Base-by-base conservation (phyloP, 179 eudicot genomes). In the Spinacia oleracea region DNA sequence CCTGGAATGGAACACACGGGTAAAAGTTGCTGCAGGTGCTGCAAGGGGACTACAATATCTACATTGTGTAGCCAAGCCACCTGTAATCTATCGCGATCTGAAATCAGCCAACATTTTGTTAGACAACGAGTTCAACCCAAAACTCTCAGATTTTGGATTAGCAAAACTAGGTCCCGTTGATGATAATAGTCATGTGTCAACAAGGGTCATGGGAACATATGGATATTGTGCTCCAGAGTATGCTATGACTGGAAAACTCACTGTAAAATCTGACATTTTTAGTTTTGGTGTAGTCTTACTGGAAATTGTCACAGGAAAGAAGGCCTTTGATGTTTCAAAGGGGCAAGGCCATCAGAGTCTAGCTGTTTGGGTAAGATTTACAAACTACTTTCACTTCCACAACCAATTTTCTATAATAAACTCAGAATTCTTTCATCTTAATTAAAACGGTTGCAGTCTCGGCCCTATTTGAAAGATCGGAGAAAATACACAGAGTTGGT, bases 211-310 rank as follows among this genome's bases (percentile, higher is more conserved):
- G 98, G 98, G 98, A 80, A 95, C 97, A 8, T 93, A 89, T 35
- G 97, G 98, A 31, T 95, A 95, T 68, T 94, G 98, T 81, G 98
- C 97, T 31, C 98, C 98, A 0, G 98, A 94, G 55, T 94, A 94
- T 78, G 98, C 97, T 25, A 85, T 89, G 89, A 91, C 89, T 63
- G 97, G 98, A 10, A 94, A 91, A 74, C 79, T 94, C 60, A 91
- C 90, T 60, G 62, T 88, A 12, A 95, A 90, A 75, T 90, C 97
- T 16, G 98, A 95, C 65, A 91, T 95, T 23, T 95, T 88, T 70
- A 93, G 97, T 89, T 95, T 95, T 79, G 97, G 98, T 20, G 97
- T 95, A 2, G 95, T 94, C 55, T 81, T 95, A 65, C 77, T 95
- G 83, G 98, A 95, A 84, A 84, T 95, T 40, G 85, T 95, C 31